Percentiles rank a stretch among this genome's conserved stretches.
phyloP scores from a whole-genome alignment of 805 yeast genomes.

The Kodamaea lidongshanica region DNA sequence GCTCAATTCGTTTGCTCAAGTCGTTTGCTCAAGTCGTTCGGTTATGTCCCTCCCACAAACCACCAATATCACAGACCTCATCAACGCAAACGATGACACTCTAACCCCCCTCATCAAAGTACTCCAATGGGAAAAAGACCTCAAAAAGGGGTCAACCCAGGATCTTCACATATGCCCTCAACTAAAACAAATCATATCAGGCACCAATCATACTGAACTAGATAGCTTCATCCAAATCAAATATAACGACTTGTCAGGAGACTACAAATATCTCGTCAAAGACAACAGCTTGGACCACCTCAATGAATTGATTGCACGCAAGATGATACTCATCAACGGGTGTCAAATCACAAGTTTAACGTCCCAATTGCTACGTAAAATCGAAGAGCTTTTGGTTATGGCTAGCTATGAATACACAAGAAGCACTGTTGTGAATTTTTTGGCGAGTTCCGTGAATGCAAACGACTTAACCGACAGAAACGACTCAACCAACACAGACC shows the following conservation, averaged over 20 bases:
- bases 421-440: constrained; percentile 17
- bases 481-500: too few relatives aligned
- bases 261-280: constrained; percentile 22
- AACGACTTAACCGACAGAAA: too few relatives aligned
- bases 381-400: constrained; percentile 25
- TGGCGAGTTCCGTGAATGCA: constrained; percentile 5
- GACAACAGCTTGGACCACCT: constrained; percentile 10
- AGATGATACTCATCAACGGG: constrained; percentile 19
- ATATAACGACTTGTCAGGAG: constrained; percentile 29
- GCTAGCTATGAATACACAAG: constrained; percentile 32
- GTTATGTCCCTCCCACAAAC: not conserved
- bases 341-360: constrained; percentile 5
- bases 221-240: constrained; percentile 18
- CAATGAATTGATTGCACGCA: constrained; percentile 24
- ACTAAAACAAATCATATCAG: constrained; percentile 3
- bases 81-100: constrained; percentile 1
- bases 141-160: constrained; percentile 4
- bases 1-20: too few relatives aligned
- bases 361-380: constrained; percentile 18
- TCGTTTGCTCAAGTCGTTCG: not conserved
- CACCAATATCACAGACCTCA: constrained; percentile 1
- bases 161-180: constrained; percentile 3
- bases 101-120: not conserved
- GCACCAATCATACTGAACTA: constrained; percentile 1
- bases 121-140: constrained; percentile 4